phyloP scores from a whole-genome alignment of 2,329 filamentous ascomycete genomes.

The Nemania serpens region DNA sequence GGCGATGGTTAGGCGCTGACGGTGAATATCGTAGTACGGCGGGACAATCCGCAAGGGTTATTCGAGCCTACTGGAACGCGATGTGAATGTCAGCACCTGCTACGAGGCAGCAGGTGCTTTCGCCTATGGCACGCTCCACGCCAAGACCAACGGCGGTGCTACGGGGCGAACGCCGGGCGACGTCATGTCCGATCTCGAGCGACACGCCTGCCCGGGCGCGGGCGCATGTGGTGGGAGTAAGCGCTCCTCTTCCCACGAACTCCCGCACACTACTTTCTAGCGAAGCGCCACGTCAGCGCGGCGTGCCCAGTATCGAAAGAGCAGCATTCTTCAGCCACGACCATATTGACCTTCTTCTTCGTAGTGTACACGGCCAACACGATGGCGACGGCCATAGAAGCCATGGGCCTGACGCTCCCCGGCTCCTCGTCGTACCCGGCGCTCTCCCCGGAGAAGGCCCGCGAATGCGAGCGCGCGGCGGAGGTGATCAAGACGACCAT shows the following conservation, averaged over 20 bases:
- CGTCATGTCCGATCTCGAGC: conserved; percentile 82
- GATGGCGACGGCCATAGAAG: conserved; percentile 89
- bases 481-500: conserved; percentile 79
- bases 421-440: conserved; percentile 86
- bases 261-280: background rate
- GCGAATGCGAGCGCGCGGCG: conserved; percentile 82
- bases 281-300: background rate
- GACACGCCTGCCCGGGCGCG: conserved; percentile 74
- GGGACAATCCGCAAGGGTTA: conserved; percentile 90
- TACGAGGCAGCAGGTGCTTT: conserved; percentile 88
- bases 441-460: conserved; percentile 78
- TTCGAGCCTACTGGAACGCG: conserved; percentile 73
- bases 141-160: conserved; percentile 64
- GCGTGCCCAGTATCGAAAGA: background rate
- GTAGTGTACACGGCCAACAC: conserved; percentile 88
- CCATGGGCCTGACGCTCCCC: conserved; percentile 81
- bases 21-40: conserved; percentile 62
- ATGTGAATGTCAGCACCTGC: conserved; percentile 86
- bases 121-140: conserved; percentile 75
- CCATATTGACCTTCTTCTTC: background rate
- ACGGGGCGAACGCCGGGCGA: conserved; percentile 72
- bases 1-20: background rate
- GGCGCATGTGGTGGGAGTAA: conserved; percentile 71
- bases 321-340: background rate
- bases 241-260: background rate